Base-by-base conservation (phyloP, 768 basidiomycete species). In the Jaapia argillacea region DNA sequence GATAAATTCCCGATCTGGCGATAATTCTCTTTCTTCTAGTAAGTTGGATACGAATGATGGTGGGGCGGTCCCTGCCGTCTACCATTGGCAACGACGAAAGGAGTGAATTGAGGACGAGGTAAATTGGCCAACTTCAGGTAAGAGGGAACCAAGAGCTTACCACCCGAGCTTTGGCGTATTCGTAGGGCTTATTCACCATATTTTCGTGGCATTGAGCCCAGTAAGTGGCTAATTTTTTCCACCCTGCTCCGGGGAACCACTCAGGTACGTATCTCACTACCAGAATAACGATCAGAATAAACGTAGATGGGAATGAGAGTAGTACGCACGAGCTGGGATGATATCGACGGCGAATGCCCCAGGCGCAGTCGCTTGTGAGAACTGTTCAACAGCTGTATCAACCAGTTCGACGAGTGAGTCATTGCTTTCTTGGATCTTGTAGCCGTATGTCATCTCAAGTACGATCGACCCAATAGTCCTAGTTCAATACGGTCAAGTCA, bases 211-310 rank as follows among this genome's bases (percentile, higher is more conserved):
- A 42, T 22, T 45, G 7, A 46, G 47, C 41, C 59, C 58, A 45
- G 45, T 43, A 56, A 48, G 51, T n/a, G 44, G 64, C 68, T 6
- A 42, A 50, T 33, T 52, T 50, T 45, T 64, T 58, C 39, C 66
- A 66, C 0, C 56, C 55, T 6, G 60, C 59, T 6, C 69, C 67
- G 0, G 69, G 68, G 26, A 66, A 45, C 68, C 68, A 70, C 2
- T 58, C 36, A 3, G 68, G 68, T 12, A 70, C 47, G 24, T 61
- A 48, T 35, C 51, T 54, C 24, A 70, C 64, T 67, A 4, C 44
- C 24, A 3, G 42, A 20, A 36, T 36, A 21, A 4, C n/a, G 5
- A 23, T 27, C 13, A 21, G 26, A 43, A 25, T 14, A 13, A 23
- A 7, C 33, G 23, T 20, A 24, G 5, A 10, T 27, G 18, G 4